Evolutionary conservation across 495 filamentous ascomycete species (phyloP).

Genomic region (Cairneyella variabilis): DNA sequence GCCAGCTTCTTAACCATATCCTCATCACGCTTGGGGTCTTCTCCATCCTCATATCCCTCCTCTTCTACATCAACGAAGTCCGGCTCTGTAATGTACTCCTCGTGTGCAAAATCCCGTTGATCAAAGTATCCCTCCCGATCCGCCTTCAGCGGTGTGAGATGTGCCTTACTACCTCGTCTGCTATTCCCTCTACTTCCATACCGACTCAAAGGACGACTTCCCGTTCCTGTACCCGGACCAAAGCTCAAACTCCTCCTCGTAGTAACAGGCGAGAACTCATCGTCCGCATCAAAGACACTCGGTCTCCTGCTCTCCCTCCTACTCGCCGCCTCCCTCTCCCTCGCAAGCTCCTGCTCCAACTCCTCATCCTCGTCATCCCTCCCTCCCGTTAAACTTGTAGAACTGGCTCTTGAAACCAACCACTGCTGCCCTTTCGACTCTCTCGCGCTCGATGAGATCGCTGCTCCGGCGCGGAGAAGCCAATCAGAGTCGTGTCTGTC

Average conservation of each 20-base stretch:
- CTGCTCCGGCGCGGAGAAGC: constrained; percentile 68
- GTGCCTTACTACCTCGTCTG: constrained; percentile 36
- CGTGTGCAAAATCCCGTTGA: constrained; percentile 19
- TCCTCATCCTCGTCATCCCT: constrained; percentile 44
- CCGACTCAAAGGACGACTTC: constrained; percentile 23
- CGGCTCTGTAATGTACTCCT: constrained; percentile 44
- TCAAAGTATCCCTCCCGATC: constrained; percentile 44
- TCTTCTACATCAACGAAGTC: constrained; percentile 58
- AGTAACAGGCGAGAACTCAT: constrained; percentile 32
- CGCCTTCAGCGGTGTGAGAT: constrained; percentile 25
- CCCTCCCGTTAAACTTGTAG: constrained; percentile 59
- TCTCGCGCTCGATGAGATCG: constrained; percentile 64
- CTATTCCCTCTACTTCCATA: constrained; percentile 42
- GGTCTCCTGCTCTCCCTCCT: constrained; percentile 17
- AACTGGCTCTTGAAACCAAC: constrained; percentile 68
- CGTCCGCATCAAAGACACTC: constrained; percentile 31
- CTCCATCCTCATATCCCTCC: constrained; percentile 34
- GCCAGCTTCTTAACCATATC: constrained; percentile 51
- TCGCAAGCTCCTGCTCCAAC: constrained; percentile 38
- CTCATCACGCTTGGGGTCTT: constrained; percentile 43
- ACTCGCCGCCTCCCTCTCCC: constrained; percentile 22
- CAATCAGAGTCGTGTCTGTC: constrained; percentile 57
- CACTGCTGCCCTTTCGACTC: constrained; percentile 79
- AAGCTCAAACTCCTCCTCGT: constrained; percentile 24
- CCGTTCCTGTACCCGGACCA: constrained; percentile 17